Evolutionary conservation across 2,329 filamentous ascomycete species (phyloP).

Genomic region (Akanthomyces muscarius): DNA sequence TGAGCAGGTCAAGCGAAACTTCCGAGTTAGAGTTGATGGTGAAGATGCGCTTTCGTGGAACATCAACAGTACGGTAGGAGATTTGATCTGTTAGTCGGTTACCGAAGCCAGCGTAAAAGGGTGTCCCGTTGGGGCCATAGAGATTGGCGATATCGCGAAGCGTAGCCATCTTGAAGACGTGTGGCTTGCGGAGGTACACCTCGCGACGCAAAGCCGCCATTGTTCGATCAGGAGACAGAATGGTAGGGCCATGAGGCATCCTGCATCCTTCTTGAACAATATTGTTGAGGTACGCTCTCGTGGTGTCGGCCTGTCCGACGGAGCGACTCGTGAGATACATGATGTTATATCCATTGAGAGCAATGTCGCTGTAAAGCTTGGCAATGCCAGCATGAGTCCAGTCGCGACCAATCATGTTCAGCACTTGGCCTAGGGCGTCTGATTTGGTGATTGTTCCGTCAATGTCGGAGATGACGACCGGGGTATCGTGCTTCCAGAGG

Average conservation of each 20-base stretch:
- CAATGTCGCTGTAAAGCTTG: constrained; percentile 95
- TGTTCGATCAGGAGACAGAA: constrained; percentile 89
- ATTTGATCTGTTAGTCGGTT: constrained; percentile 95
- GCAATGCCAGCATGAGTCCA: constrained; percentile 97
- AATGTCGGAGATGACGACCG: constrained; percentile 97
- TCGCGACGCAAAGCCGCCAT: constrained; percentile 90
- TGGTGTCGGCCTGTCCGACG: constrained; percentile 89
- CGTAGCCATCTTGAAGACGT: constrained; percentile 99
- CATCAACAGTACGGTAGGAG: constrained; percentile 92
- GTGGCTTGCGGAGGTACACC: constrained; percentile 90
- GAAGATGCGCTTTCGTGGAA: constrained; percentile 90
- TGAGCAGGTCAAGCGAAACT: constrained; percentile 84
- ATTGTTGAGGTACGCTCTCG: constrained; percentile 82
- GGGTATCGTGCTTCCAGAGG: constrained; percentile 84
- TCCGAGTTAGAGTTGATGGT: constrained; percentile 98
- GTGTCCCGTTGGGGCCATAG: constrained; percentile 71
- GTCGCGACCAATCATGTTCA: constrained; percentile 95
- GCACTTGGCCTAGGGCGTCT: constrained; percentile 85
- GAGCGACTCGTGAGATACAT: constrained; percentile 95
- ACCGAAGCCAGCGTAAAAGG: constrained; percentile 96
- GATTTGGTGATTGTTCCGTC: constrained; percentile 99
- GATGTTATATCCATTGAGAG: constrained; percentile 95
- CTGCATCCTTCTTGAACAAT: constrained; percentile 84
- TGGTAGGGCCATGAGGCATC: constrained; percentile 85
- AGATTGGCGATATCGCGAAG: constrained; percentile 88